Percentiles rank a stretch among this genome's conserved stretches.
Conservation (phyloP, 2,329 filamentous ascomycete species). For the Sporothrix globosa region DNA sequence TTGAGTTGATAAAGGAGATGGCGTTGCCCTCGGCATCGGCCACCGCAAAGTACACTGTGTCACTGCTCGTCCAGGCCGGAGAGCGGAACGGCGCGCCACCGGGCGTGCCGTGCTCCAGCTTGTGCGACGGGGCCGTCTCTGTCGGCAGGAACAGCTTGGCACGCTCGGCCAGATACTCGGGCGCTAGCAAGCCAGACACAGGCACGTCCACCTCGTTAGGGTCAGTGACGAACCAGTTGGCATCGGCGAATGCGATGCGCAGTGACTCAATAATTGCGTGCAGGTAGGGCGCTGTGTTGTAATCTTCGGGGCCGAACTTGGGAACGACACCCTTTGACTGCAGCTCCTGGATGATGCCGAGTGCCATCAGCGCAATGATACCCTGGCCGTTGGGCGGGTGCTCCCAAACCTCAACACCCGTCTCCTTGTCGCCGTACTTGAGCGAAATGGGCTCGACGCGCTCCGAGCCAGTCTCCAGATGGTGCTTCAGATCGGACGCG, state of each 20-base stretch:
- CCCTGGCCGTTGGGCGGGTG: slow-evolving; percentile 97
- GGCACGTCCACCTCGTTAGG: slow-evolving; percentile 74
- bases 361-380: slow-evolving; percentile 89
- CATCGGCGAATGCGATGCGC: slow-evolving; percentile 88
- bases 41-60: slow-evolving; percentile 92
- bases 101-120: slow-evolving; percentile 66
- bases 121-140: slow-evolving; percentile 61
- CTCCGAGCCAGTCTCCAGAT: slow-evolving; percentile 69
- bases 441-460: slow-evolving; percentile 84
- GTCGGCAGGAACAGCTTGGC: slow-evolving; percentile 57
- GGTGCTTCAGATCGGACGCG: slow-evolving; percentile 77
- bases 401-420: slow-evolving; percentile 85
- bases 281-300: slow-evolving; percentile 80
- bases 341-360: slow-evolving; percentile 87
- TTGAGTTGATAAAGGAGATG: slow-evolving; percentile 95
- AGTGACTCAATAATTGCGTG: slow-evolving; percentile 88
- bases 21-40: slow-evolving; percentile 84
- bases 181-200: slow-evolving; percentile 67
- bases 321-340: slow-evolving; percentile 76
- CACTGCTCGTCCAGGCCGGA: slow-evolving; percentile 80
- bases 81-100: slow-evolving; percentile 48
- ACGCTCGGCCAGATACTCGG: slow-evolving; percentile 74
- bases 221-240: slow-evolving; percentile 86
- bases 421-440: slow-evolving; percentile 56
- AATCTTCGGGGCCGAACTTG: slow-evolving; percentile 67